Evolutionary conservation across 208 protist species (phyloP), one percentile per base, ranked within the genome.

Genomic region (Crithidia thermophila): DNA sequence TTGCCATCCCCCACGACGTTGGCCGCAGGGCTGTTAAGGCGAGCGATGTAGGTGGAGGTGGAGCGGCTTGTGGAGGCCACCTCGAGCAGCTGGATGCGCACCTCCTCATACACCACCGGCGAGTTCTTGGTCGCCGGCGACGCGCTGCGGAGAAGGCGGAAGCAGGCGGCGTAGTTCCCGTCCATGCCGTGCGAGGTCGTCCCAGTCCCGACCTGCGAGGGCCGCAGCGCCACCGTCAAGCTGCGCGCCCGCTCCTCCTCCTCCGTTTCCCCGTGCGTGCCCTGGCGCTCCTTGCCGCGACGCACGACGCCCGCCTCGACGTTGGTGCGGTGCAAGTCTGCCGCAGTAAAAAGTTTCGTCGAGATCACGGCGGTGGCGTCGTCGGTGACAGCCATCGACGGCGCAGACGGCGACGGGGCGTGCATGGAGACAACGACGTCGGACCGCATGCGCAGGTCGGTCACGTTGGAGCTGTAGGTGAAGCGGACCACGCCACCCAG

Each of bases 151-250:
- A 78, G 31, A 14, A 87, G 70, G 16, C 49, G 61, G 60, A 88
- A 88, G 66, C 82, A 88, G 13, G 79, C 58, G 3, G 70, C 75
- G 63, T 85, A 83, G 62, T 49, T 75, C 9, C 81, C 81, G 18
- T 65, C 57, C n/a, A 64, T 33, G 7, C 59, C 37, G 51, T 49
- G 34, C 28, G 62, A 37, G 25, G 36, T 30, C 9, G 49, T 14
- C 3, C 50, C 56, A 33, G 21, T 52, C 37, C 50, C 58, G 2
- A 47, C 42, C 63, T 40, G 42, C 10, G 46, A 40, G 0, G 56
- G 57, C 9, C 49, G 55, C 47, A 64, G 4, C 21, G 39, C 45
- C 28, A 67, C 13, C 13, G 63, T 65, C 21, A 40, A 55, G 63
- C 56, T 62, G 18, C 37, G 42, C n/a, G 34, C 23, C n/a, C 34